These are phyloP conservation scores for Candida palmyrensis DNA, from an alignment of 805 yeast species.

Conservation along the genomic window DNA sequence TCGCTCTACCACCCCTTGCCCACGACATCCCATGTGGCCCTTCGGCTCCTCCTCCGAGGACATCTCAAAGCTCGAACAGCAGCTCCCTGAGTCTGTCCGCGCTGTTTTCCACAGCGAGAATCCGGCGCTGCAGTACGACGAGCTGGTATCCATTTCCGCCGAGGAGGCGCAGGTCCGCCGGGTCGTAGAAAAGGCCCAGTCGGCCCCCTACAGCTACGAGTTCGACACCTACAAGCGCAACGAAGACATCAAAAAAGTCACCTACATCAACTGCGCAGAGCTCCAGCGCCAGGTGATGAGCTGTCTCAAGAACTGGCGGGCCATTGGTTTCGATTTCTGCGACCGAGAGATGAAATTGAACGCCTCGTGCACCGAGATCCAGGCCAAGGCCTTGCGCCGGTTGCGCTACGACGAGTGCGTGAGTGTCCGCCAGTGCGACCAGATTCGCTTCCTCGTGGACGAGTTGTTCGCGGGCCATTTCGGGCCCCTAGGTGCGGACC, in stretches of 20 bases:
- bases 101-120: constrained; percentile 25
- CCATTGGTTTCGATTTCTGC: constrained; percentile 24
- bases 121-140: constrained; percentile 21
- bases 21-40: constrained; percentile 25
- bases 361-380: constrained; percentile 29
- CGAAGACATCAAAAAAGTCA: constrained; percentile 19
- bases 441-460: constrained; percentile 32
- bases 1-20: constrained; percentile 1
- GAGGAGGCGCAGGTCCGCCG: constrained; percentile 22
- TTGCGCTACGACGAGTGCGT: constrained; percentile 34
- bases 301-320: constrained; percentile 30
- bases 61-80: constrained; percentile 24
- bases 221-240: constrained; percentile 26
- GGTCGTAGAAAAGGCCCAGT: constrained; percentile 13
- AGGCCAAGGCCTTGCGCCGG: constrained; percentile 26
- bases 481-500: constrained; percentile 15
- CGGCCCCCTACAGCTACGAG: constrained; percentile 16
- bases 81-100: constrained; percentile 28
- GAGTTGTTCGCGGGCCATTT: constrained; percentile 28
- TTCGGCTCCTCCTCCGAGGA: constrained; percentile 12
- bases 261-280: constrained; percentile 36
- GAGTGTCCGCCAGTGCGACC: constrained; percentile 28
- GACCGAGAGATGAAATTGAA: constrained; percentile 21
- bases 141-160: constrained; percentile 19
- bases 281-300: constrained; percentile 30